phyloP scores from a whole-genome alignment of 495 filamentous ascomycete genomes.

The Penicillium egyptiacum region DNA sequence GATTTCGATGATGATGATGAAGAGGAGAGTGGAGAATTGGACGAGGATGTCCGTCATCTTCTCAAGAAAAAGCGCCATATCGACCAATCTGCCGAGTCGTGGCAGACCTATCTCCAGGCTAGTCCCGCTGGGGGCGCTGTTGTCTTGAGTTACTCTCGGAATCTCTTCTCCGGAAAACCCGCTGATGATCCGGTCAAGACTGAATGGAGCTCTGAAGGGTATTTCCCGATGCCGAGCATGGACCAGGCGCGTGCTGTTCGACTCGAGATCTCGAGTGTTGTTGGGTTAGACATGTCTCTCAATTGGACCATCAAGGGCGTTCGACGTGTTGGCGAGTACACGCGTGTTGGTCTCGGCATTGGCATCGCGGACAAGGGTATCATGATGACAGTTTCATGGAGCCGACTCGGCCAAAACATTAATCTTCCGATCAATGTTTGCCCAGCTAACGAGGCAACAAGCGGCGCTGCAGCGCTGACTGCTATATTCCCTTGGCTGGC shows the following conservation, averaged over 20 bases:
- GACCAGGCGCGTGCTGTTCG: slow-evolving; percentile 39
- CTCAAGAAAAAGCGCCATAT: slow-evolving; percentile 22
- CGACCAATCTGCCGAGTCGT: slow-evolving; percentile 34
- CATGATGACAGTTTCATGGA: slow-evolving; percentile 43
- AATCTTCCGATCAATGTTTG: slow-evolving; percentile 43
- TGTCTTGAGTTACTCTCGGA: slow-evolving; percentile 40
- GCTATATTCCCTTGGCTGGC: slow-evolving; percentile 49
- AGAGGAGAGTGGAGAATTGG: slow-evolving; percentile 22
- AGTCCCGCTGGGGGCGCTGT: slow-evolving; percentile 32
- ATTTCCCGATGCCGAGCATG: slow-evolving; percentile 34
- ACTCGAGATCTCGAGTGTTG: slow-evolving; percentile 28
- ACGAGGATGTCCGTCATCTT: slow-evolving; percentile 21
- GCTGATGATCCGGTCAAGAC: slow-evolving; percentile 33
- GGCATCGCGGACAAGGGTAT: slow-evolving; percentile 38
- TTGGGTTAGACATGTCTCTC: slow-evolving; percentile 28
- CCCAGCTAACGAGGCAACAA: slow-evolving; percentile 36
- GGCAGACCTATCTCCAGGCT: slow-evolving; percentile 31
- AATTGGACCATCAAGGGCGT: slow-evolving; percentile 41
- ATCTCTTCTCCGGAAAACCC: slow-evolving; percentile 43
- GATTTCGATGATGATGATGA: slow-evolving; percentile 31
- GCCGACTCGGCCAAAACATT: slow-evolving; percentile 43
- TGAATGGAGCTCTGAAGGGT: slow-evolving; percentile 47
- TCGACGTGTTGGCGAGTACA: slow-evolving; percentile 40
- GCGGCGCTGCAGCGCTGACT: slow-evolving; percentile 39
- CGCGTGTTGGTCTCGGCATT: slow-evolving; percentile 43